Evolutionary conservation across 163 green algal species (phyloP).

Genomic region (Chlamydomonas reinhardtii): DNA sequence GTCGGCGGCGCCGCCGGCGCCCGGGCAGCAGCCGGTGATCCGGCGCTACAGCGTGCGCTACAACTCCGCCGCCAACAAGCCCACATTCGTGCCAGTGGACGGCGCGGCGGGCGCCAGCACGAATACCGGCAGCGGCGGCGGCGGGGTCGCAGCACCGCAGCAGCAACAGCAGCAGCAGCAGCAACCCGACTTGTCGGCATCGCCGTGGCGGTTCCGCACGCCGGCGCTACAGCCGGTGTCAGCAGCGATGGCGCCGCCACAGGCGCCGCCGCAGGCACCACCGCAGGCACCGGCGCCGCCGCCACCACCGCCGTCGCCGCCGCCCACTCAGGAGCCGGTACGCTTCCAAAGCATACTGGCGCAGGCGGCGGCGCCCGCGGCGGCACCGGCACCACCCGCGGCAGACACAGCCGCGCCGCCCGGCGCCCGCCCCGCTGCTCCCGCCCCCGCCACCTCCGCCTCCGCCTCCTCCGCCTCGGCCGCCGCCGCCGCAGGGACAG

Average conservation of each 20-base stretch:
- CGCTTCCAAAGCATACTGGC: too few species aligned
- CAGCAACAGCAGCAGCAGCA: background rate
- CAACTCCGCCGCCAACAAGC: background rate
- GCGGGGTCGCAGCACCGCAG: background rate
- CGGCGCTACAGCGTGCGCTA: conserved; percentile 33
- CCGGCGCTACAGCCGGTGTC: background rate
- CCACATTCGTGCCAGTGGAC: conserved; percentile 7
- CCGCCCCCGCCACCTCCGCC: background rate
- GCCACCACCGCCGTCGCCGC: too few species aligned
- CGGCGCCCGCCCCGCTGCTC: too few species aligned
- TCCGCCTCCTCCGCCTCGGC: too few species aligned
- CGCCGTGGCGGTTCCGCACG: background rate
- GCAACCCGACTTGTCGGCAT: background rate
- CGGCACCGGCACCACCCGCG: too few species aligned
- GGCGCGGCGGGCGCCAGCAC: too few species aligned
- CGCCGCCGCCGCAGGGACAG: too few species aligned
- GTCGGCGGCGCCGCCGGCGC: background rate
- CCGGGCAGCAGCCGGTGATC: background rate
- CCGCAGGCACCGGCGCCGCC: too few species aligned
- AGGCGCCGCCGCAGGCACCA: too few species aligned
- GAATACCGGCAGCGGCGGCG: background rate
- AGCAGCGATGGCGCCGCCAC: too few species aligned
- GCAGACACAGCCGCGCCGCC: background rate
- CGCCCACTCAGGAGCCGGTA: too few species aligned
- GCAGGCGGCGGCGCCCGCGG: too few species aligned